Evolutionary conservation across 129 eudicot genomes (phyloP).

Genomic region (Lactuca saligna): DNA sequence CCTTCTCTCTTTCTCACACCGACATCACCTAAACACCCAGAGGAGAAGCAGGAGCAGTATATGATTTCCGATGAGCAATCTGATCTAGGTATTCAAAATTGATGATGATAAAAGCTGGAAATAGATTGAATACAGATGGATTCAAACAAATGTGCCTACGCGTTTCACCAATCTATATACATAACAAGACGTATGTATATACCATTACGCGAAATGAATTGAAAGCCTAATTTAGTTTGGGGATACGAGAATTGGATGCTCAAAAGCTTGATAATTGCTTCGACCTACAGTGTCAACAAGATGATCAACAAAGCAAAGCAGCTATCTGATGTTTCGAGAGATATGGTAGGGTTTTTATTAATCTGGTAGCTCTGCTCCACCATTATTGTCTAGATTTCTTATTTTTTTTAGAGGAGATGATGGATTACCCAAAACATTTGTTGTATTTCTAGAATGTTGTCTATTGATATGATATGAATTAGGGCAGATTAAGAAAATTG

Average conservation of each 20-base stretch:
- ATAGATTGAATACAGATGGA: background rate
- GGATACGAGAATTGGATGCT: background rate
- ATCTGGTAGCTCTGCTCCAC: conserved; percentile 24
- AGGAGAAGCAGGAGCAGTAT: background rate
- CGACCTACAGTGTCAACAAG: background rate
- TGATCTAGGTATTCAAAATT: conserved; percentile 3
- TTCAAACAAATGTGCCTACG: background rate
- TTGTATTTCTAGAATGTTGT: too few species aligned
- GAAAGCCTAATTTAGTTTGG: conserved; percentile 20
- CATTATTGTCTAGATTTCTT: conserved; percentile 22
- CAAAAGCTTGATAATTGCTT: background rate
- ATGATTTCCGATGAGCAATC: conserved; percentile 4
- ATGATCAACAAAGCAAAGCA: conserved; percentile 7
- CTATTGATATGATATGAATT: too few species aligned
- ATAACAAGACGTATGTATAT: background rate
- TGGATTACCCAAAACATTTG: conserved; percentile 9
- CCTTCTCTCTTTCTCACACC: conserved; percentile 20
- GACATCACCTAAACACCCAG: conserved; percentile 28
- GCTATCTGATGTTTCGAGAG: background rate
- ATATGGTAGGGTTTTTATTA: background rate
- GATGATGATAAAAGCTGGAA: conserved; percentile 5
- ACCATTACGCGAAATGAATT: background rate
- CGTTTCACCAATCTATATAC: conserved; percentile 12
- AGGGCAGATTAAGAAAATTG: too few species aligned
- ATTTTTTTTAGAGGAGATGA: conserved; percentile 14